Evolutionary conservation across 2,329 filamentous ascomycete species (phyloP).

Genomic region (Talaromyces sp.): DNA sequence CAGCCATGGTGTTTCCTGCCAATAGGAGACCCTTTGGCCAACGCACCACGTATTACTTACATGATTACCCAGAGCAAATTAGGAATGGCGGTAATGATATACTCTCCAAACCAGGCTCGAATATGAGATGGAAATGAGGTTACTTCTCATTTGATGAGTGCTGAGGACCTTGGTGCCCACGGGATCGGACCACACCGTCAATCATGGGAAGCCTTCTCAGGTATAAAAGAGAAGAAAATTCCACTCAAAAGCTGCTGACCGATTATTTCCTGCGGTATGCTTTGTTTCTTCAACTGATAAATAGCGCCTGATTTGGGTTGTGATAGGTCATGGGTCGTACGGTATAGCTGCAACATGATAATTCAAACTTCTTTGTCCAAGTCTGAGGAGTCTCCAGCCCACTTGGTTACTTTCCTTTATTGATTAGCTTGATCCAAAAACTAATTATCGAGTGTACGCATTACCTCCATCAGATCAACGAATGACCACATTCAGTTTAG

Average conservation of each 20-base stretch:
- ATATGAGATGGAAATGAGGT: not conserved
- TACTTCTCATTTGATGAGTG: not conserved
- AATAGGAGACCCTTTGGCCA: constrained; percentile 36
- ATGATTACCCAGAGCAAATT: not conserved
- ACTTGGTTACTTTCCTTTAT: not conserved
- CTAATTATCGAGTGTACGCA: not conserved
- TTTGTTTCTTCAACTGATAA: not conserved
- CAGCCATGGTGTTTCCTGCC: constrained; percentile 41
- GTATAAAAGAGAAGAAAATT: not conserved
- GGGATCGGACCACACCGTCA: not conserved
- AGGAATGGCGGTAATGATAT: not conserved
- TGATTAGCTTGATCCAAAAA: not conserved
- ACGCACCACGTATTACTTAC: not conserved
- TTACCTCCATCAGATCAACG: not conserved
- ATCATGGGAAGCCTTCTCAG: not conserved
- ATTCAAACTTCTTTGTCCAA: not conserved
- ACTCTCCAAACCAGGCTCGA: no score
- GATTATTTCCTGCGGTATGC: no score
- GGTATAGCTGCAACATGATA: not conserved
- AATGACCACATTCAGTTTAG: not conserved
- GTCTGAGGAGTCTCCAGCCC: not conserved
- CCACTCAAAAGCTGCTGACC: not conserved
- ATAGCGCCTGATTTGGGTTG: not conserved
- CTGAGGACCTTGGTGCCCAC: not conserved
- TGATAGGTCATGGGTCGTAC: not conserved